Base-by-base conservation (phyloP, 352 stramenopile species). In the Phytophthora vignae region DNA sequence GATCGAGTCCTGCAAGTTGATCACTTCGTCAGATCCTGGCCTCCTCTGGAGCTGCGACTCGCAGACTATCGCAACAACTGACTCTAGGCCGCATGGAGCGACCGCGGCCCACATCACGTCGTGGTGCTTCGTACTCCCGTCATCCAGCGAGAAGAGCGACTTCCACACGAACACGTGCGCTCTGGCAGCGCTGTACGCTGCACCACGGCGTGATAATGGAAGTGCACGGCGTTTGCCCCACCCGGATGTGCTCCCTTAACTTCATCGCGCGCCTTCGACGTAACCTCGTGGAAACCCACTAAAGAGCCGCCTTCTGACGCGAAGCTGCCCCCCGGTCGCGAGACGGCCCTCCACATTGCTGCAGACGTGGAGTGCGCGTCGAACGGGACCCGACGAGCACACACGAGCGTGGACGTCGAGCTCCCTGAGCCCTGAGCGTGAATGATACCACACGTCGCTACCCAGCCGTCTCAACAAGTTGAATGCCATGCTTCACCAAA, bases 71-170 rank as follows among this genome's bases (percentile, higher is more conserved):
- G 65, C 50, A 52, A 77, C 31, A 2, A 62, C 54, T 17, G 56
- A 67, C 31, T 60, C 56, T 40, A 2, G 69, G 60, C 4, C 59
- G 57, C 31, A 62, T 29, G 38, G 55, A 22, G 50, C 27, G 33
- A 77, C 65, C 4, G 55, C 53, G 21, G 49, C 0, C 71, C 60
- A 77, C 56, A 74, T 65, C 3, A 56, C 52, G 44, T 69, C 60
- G 8, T 21, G 46, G 50, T 68, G 22, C 8, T 49, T 56, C 10
- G 38, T 25, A n/a, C 12, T 55, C 2, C 6, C 52, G 25, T 38
- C 19, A 4, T 31, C 22, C 1, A 72, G 7, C 15, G 10, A 29
- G 17, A 33, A 63, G 8, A 61, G 21, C n/a, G 69, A 72, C 6
- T 62, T 53, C 63, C 63, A 76, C 15, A 76, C 69, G 14, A 76